A percentile compares a stretch with the other conserved stretches of the same genome.
Evolutionary conservation across 1,284 basidiomycete species (phyloP).

Genomic region (Fomes fomentarius): DNA sequence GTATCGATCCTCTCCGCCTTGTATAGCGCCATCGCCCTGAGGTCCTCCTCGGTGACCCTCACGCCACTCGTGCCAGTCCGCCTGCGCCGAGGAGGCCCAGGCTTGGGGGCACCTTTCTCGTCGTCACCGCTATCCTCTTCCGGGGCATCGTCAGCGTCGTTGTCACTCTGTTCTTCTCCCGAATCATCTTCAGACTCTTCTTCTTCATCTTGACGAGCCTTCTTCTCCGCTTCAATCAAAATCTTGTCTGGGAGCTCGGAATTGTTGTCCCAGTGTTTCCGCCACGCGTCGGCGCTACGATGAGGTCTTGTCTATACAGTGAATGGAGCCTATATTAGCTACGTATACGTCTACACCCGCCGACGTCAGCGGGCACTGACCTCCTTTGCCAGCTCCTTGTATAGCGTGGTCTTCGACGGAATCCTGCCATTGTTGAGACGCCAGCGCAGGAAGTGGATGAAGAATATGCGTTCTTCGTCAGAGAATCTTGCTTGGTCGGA

Average conservation of each 20-base stretch:
- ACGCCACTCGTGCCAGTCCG: too few relatives aligned
- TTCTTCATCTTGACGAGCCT: neutral
- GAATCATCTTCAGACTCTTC: neutral
- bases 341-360: neutral
- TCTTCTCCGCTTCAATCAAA: neutral
- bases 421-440: neutral
- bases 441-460: conserved; percentile 4
- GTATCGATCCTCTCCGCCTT: conserved; percentile 1
- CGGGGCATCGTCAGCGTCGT: too few relatives aligned
- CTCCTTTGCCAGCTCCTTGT: neutral
- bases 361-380: neutral
- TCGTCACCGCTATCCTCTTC: too few relatives aligned
- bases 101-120: too few relatives aligned
- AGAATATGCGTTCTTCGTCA: conserved; percentile 1
- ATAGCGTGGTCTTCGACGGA: neutral
- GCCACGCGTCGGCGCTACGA: conserved; percentile 5
- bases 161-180: too few relatives aligned
- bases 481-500: neutral
- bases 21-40: conserved; percentile 4
- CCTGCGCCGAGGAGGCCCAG: too few relatives aligned
- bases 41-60: conserved; percentile 12
- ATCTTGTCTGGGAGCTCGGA: conserved; percentile 2
- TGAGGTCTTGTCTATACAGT: too few relatives aligned
- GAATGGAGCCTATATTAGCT: too few relatives aligned
- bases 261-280: neutral